Evolutionary conservation across 2,329 filamentous ascomycete species (phyloP).

Genomic region (Huntiella omanensis): DNA sequence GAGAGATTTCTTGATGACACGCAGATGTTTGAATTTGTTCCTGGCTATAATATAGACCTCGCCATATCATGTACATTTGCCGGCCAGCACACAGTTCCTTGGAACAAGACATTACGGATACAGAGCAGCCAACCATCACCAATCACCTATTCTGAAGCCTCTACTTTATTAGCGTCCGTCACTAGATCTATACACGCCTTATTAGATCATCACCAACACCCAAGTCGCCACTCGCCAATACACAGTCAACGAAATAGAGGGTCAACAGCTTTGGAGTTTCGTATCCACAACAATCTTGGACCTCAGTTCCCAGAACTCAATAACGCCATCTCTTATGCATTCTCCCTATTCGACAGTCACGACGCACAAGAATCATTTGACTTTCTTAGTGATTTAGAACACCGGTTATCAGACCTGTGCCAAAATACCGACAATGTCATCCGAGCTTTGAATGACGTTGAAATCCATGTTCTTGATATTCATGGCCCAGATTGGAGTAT

Average conservation of each 20-base stretch:
- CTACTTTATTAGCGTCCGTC: constrained; percentile 28
- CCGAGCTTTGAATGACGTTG: constrained; percentile 26
- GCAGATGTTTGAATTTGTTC: constrained; percentile 26
- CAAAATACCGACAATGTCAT: constrained; percentile 25
- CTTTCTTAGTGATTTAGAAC: constrained; percentile 24
- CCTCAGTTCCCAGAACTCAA: constrained; percentile 26
- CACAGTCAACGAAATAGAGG: not conserved
- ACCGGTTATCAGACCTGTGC: constrained; percentile 20
- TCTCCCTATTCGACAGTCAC: constrained; percentile 26
- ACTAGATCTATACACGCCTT: constrained; percentile 23
- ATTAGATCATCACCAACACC: constrained; percentile 19
- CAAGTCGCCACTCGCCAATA: too few relatives aligned
- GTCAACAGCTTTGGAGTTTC: constrained; percentile 18
- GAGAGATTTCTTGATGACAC: constrained; percentile 25
- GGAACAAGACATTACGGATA: constrained; percentile 24
- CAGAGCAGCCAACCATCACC: constrained; percentile 30
- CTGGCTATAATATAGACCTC: constrained; percentile 31
- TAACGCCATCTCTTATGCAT: constrained; percentile 24
- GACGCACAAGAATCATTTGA: constrained; percentile 25
- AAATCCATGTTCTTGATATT: constrained; percentile 28
- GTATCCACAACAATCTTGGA: constrained; percentile 30
- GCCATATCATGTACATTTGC: constrained; percentile 25
- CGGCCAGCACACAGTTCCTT: constrained; percentile 18
- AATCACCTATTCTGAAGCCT: constrained; percentile 26
- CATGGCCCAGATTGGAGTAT: constrained; percentile 27